Conservation (phyloP, 345 rosid species). For the Salix suchowensis region DNA sequence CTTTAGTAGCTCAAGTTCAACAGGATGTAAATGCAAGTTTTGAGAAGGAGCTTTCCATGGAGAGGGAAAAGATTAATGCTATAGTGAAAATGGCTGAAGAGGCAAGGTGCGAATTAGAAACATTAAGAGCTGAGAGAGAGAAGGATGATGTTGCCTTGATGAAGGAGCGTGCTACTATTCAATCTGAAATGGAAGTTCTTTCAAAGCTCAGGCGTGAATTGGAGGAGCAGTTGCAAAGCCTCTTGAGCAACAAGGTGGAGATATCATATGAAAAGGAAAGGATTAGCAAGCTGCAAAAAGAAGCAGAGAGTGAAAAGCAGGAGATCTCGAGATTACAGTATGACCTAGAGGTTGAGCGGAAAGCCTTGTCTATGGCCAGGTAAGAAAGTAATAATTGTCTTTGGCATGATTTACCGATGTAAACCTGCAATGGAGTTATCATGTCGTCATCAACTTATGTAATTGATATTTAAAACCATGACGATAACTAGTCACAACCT, state of each 20-base stretch:
- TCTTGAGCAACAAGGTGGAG: slow-evolving; percentile 63
- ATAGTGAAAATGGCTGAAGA: slow-evolving; percentile 84
- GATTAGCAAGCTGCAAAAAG: slow-evolving; percentile 50
- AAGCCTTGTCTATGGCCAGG: slow-evolving; percentile 90
- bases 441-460: background rate
- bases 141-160: slow-evolving; percentile 54
- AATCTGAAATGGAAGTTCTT: slow-evolving; percentile 80
- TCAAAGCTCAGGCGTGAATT: slow-evolving; percentile 60
- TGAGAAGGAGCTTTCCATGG: slow-evolving; percentile 63
- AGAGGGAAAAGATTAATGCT: slow-evolving; percentile 64
- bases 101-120: slow-evolving; percentile 61
- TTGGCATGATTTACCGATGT: background rate
- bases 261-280: slow-evolving; percentile 78
- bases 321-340: slow-evolving; percentile 63
- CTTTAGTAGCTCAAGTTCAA: slow-evolving; percentile 77
- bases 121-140: slow-evolving; percentile 63
- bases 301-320: slow-evolving; percentile 67
- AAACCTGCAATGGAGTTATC: background rate
- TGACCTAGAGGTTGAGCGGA: slow-evolving; percentile 79
- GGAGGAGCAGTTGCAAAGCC: slow-evolving; percentile 68
- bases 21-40: slow-evolving; percentile 70
- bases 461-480: background rate
- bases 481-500: background rate
- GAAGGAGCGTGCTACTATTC: slow-evolving; percentile 62
- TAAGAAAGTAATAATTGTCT: slow-evolving; percentile 18